phyloP scores from a whole-genome alignment of 345 rosid genomes.

The Streptanthus diversifolius region DNA sequence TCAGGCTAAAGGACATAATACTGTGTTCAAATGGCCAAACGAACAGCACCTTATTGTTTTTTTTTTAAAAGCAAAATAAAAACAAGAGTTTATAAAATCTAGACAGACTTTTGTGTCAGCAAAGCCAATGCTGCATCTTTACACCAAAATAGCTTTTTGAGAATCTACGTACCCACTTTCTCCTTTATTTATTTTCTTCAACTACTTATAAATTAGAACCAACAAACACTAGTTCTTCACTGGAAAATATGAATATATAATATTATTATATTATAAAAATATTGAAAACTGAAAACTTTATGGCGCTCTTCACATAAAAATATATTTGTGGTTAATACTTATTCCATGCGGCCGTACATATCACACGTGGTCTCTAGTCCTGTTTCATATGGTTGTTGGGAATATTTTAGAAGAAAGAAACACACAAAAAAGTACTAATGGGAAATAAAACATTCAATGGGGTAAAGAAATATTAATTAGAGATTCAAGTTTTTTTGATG shows the following conservation, averaged over 20 bases:
- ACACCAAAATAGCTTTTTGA: not conserved
- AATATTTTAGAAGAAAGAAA: not conserved
- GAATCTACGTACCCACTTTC: not conserved
- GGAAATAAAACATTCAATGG: not conserved
- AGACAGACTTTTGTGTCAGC: not conserved
- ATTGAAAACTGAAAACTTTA: not conserved
- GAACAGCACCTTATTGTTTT: no score
- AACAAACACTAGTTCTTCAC: not conserved
- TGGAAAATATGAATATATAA: not conserved
- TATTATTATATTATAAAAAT: not conserved
- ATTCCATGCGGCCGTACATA: not conserved
- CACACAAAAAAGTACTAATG: not conserved
- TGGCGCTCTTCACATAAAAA: not conserved
- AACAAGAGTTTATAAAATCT: no score
- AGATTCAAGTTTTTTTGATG: not conserved
- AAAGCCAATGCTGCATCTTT: constrained; percentile 11
- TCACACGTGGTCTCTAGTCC: not conserved
- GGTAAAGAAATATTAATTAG: not conserved
- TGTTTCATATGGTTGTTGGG: not conserved
- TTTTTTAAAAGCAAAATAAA: no score
- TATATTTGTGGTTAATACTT: not conserved
- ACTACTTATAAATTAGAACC: not conserved
- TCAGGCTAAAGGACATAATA: no score
- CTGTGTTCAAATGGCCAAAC: no score
- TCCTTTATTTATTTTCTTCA: not conserved